Conservation (phyloP, 768 basidiomycete species). For the Phylloporus sp. region DNA sequence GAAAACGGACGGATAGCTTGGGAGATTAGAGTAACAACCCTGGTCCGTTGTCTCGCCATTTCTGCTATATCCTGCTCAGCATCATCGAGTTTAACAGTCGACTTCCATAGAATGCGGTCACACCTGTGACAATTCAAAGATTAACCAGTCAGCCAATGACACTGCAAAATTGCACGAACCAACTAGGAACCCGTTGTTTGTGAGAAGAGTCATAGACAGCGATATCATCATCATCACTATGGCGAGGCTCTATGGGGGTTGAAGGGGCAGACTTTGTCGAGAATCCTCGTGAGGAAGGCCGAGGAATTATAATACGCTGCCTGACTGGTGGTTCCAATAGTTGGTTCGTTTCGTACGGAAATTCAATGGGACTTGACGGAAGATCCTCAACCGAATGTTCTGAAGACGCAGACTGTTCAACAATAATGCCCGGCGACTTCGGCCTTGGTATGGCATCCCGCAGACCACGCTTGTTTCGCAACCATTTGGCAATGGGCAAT, state of each 20-base stretch:
- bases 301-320: constrained; percentile 19
- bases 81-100: constrained; percentile 52
- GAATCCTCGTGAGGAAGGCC: constrained; percentile 27
- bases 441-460: constrained; percentile 7
- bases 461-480: constrained; percentile 24
- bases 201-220: constrained; percentile 79
- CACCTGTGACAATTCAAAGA: constrained; percentile 48
- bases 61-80: constrained; percentile 36
- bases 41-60: constrained; percentile 37
- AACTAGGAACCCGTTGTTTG: constrained; percentile 81
- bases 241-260: constrained; percentile 35
- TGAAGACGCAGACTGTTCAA: constrained; percentile 25
- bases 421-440: constrained; percentile 25
- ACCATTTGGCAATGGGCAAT: constrained; percentile 28
- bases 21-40: constrained; percentile 51
- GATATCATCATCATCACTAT: constrained; percentile 41
- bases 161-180: constrained; percentile 44
- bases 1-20: constrained; percentile 50
- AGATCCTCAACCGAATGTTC: constrained; percentile 24
- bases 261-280: constrained; percentile 29
- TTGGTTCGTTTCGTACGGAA: constrained; percentile 1
- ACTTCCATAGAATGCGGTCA: constrained; percentile 81
- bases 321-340: constrained; percentile 21
- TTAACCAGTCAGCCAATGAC: constrained; percentile 1
- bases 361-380: constrained; percentile 20